Evolutionary conservation across 306 rosid species (phyloP).

Genomic region (Prunus kanzakura): DNA sequence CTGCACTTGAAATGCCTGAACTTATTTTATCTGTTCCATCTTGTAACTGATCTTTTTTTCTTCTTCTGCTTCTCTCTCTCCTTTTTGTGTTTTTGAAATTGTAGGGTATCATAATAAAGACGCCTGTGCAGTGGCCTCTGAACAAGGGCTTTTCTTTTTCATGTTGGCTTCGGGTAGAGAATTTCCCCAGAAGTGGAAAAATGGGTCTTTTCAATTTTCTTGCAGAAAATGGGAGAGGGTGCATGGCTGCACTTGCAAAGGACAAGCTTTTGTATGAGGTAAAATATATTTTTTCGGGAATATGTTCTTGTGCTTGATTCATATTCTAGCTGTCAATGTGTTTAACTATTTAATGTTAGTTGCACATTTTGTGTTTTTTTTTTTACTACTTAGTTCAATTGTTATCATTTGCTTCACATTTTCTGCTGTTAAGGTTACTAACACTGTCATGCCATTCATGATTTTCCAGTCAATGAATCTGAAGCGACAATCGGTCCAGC

Average conservation of each 20-base stretch:
- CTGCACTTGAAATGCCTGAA: not conserved
- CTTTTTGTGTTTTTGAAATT: slow-evolving; percentile 28
- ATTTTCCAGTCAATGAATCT: slow-evolving; percentile 68
- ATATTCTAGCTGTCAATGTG: slow-evolving; percentile 8
- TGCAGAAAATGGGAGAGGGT: slow-evolving; percentile 87
- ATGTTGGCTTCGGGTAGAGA: slow-evolving; percentile 95
- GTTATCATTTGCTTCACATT: slow-evolving; percentile 6
- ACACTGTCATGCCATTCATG: slow-evolving; percentile 25
- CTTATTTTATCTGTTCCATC: not conserved
- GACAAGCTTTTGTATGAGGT: slow-evolving; percentile 89
- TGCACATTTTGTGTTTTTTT: not conserved
- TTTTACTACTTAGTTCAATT: slow-evolving; percentile 22
- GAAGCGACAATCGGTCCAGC: slow-evolving; percentile 74
- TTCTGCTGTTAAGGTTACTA: slow-evolving; percentile 13
- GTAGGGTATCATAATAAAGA: slow-evolving; percentile 81
- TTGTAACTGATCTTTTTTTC: not conserved
- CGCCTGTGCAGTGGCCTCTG: slow-evolving; percentile 94
- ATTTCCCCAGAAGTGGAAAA: slow-evolving; percentile 78
- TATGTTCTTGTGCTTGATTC: slow-evolving; percentile 6
- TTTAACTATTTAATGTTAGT: not conserved
- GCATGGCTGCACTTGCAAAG: slow-evolving; percentile 74
- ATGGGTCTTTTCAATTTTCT: slow-evolving; percentile 96
- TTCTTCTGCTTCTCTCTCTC: not conserved
- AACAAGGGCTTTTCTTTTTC: slow-evolving; percentile 89
- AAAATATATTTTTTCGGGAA: slow-evolving; percentile 19